Conservation (phyloP, 2,329 filamentous ascomycete species). For the Cytospora mali region DNA sequence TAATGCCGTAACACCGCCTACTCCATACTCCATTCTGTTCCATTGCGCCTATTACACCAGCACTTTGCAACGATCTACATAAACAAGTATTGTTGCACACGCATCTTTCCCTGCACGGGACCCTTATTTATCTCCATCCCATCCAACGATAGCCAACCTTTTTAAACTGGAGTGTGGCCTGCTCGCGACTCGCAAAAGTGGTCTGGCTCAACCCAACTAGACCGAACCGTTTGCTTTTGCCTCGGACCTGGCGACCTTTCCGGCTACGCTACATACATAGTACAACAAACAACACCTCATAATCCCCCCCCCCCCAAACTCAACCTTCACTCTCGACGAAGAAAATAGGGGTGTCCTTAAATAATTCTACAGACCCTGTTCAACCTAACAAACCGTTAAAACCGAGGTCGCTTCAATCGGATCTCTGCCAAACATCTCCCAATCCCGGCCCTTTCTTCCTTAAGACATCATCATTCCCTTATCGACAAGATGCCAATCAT, state of each 20-base stretch:
- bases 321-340: not conserved
- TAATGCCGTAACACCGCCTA: not conserved
- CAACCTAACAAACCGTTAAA: not conserved
- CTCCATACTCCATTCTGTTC: not conserved
- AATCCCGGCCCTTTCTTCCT: conserved; percentile 16
- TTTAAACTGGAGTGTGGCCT: not conserved
- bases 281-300: no score
- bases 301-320: no score
- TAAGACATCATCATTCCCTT: not conserved
- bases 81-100: not conserved
- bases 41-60: not conserved
- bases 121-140: not conserved
- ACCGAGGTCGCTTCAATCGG: no score
- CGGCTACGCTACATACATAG: not conserved
- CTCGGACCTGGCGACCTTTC: not conserved
- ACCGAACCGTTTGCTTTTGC: not conserved
- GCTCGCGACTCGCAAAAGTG: not conserved
- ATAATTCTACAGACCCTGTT: not conserved
- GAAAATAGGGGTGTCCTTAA: not conserved
- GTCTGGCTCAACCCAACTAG: not conserved
- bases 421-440: conserved; percentile 4
- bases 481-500: conserved; percentile 66
- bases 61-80: not conserved
- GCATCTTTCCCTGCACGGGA: not conserved
- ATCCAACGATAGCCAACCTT: not conserved